Conservation (phyloP, 176 grass and related monocot species). For the Aegilops sharonensis region DNA sequence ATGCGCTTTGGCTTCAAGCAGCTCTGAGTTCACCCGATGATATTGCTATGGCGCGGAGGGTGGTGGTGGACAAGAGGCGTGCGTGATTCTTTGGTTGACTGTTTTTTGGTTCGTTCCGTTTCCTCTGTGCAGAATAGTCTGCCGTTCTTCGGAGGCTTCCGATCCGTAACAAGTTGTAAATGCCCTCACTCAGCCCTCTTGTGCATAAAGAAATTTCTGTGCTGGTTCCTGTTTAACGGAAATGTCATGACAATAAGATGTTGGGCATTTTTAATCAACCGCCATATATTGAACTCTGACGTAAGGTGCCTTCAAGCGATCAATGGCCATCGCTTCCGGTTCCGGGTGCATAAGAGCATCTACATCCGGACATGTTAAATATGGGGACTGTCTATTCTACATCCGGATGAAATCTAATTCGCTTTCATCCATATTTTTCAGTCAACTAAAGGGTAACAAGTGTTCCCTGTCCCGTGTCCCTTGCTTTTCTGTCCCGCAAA, state of each 20-base stretch:
- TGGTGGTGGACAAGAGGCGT: not conserved
- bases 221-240: not conserved
- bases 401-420: too few species aligned
- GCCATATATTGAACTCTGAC: too few species aligned
- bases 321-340: too few species aligned
- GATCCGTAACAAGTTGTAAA: constrained; percentile 12
- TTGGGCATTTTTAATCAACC: too few species aligned
- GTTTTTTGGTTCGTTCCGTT: not conserved
- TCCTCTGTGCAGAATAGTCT: not conserved
- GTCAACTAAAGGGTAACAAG: too few species aligned
- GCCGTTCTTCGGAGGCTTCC: not conserved
- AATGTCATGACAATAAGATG: not conserved
- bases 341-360: too few species aligned
- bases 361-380: too few species aligned
- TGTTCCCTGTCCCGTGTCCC: too few species aligned
- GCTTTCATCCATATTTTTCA: too few species aligned
- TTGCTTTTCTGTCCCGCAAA: too few species aligned
- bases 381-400: too few species aligned
- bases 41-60: not conserved
- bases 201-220: not conserved
- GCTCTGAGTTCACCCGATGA: not conserved
- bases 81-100: not conserved
- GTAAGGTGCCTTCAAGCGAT: too few species aligned
- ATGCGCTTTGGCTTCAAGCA: constrained; percentile 58
- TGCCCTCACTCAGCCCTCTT: not conserved